Percentiles rank a stretch among this genome's conserved stretches.
phyloP scores from a whole-genome alignment of 441 rosid genomes.

The Gossypium aridum region DNA sequence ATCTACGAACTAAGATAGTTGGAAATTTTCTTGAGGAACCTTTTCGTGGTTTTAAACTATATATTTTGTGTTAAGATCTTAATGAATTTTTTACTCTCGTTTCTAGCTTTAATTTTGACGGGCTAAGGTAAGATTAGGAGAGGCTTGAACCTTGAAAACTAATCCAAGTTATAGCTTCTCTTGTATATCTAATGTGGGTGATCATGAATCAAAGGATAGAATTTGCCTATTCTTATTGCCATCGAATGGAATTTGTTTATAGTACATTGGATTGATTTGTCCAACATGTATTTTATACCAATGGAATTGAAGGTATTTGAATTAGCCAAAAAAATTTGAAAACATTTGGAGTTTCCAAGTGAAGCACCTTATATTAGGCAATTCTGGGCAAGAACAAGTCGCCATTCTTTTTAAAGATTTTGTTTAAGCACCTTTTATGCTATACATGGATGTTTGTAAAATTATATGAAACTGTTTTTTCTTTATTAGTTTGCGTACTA shows the following conservation, averaged over 20 bases:
- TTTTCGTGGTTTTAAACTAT: not conserved
- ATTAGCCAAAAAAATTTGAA: not conserved
- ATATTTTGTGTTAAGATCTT: not conserved
- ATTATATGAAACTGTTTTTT: not conserved
- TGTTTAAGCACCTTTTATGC: not conserved
- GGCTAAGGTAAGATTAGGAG: not conserved
- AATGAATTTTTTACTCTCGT: not conserved
- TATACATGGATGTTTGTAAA: not conserved
- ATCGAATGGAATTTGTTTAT: not conserved
- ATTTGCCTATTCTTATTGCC: not conserved
- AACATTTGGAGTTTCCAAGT: not conserved
- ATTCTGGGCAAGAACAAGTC: not conserved
- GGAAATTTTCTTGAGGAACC: not conserved
- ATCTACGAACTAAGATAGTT: not conserved
- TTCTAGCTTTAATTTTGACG: not conserved
- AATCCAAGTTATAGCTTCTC: not conserved
- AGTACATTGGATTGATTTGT: not conserved
- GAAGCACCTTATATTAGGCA: not conserved
- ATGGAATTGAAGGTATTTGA: not conserved
- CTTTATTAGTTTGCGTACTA: not conserved
- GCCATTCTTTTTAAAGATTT: not conserved
- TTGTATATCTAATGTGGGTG: conserved; percentile 20
- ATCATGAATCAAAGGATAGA: conserved; percentile 15
- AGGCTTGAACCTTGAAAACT: not conserved
- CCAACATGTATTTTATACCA: not conserved